Evolutionary conservation across 2,329 filamentous ascomycete species (phyloP), one percentile per base, ranked within the genome.

Genomic region (Penicillium olsonii): DNA sequence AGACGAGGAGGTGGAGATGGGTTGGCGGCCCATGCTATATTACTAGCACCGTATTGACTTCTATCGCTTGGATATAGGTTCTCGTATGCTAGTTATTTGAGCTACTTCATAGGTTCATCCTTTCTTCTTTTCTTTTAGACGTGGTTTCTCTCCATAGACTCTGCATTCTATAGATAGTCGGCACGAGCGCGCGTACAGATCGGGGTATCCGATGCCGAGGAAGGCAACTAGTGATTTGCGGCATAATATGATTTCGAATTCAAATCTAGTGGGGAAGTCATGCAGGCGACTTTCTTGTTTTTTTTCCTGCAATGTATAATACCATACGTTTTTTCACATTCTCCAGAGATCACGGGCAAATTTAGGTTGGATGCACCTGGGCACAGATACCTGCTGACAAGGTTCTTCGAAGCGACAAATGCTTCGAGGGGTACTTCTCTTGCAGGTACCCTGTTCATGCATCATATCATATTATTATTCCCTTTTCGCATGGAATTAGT

Each of bases 21-120:
- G 66, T 67, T 67, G 60, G 63, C 60, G 67, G 66, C 48, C 65
- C 63, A 69, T 68, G 66, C 65, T 63, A 57, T 65, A 41, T 48
- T 29, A 46, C 42, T 42, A 37, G 43, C 42, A 37, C 42, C 15
- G 42, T 43, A 44, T 45, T 19, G 22, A 49, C 24, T 17, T 24
- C 11, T 15, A 34, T 29, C 12, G 24, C 12, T 19, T 24, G 22
- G 22, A 15, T 12, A 17, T 8, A 24, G 5, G 8, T 37, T 42
- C 31, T 11, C 40, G 12, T 31, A 33, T 24, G 47, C 14, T 31
- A n/a, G n/a, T n/a, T n/a, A n/a, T n/a, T n/a, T n/a, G n/a, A n/a
- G n/a, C n/a, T n/a, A n/a, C n/a, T n/a, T n/a, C n/a, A n/a, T n/a
- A n/a, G n/a, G n/a, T 24, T 24, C 22, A 5, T 4, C 22, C 8